These are phyloP conservation scores for Pleurotus eryngii DNA, from an alignment of 768 basidiomycete species.

Conservation along the genomic window DNA sequence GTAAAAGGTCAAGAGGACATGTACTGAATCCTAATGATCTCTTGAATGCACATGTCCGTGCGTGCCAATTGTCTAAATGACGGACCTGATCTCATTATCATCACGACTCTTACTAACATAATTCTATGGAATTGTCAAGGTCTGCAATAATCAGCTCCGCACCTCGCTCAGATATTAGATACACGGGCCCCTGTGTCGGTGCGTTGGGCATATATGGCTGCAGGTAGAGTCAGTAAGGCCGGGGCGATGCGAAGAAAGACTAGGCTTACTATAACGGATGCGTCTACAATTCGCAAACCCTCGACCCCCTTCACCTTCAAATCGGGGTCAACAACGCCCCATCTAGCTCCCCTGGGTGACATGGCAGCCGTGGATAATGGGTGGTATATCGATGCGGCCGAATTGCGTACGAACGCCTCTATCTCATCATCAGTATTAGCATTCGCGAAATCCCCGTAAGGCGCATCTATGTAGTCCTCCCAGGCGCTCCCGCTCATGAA, in stretches of 20 bases:
- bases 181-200: slow-evolving; percentile 25
- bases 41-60: no score
- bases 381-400: slow-evolving; percentile 20
- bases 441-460: slow-evolving; percentile 17
- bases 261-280: slow-evolving; percentile 30
- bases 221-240: no score
- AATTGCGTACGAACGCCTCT: slow-evolving; percentile 19
- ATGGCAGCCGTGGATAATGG: slow-evolving; percentile 27
- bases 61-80: no score
- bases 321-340: slow-evolving; percentile 33
- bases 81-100: no score
- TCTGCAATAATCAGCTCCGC: slow-evolving; percentile 23
- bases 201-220: slow-evolving; percentile 20
- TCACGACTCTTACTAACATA: no score
- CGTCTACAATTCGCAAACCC: slow-evolving; percentile 36
- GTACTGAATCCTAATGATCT: slow-evolving; percentile 32
- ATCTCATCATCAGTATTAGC: slow-evolving; percentile 24
- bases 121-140: background rate
- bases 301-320: slow-evolving; percentile 28
- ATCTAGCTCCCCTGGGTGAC: slow-evolving; percentile 21
- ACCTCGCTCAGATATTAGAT: slow-evolving; percentile 26
- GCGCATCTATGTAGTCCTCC: slow-evolving; percentile 22
- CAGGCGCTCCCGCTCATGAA: slow-evolving; percentile 28
- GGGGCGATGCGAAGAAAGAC: background rate
- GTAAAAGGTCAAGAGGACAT: slow-evolving; percentile 62